phyloP scores from a whole-genome alignment of 371 early-diverging fungal genomes.

The Mucor indicus region DNA sequence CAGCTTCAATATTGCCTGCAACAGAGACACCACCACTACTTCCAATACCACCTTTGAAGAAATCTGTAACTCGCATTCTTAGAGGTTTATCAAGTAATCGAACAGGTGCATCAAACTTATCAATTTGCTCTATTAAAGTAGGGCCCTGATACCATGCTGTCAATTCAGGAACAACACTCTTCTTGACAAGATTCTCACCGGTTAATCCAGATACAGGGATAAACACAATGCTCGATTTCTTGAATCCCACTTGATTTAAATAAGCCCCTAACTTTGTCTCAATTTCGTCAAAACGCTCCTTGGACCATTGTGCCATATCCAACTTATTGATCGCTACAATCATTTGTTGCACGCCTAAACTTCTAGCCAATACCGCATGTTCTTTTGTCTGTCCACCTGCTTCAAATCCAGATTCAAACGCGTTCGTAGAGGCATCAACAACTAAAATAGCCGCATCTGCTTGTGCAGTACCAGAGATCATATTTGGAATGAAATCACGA shows the following conservation, averaged over 20 bases:
- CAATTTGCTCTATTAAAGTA: conserved; percentile 62
- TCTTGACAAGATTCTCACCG: conserved; percentile 76
- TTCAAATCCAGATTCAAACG: conserved; percentile 98
- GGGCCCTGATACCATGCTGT: conserved; percentile 64
- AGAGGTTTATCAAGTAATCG: conserved; percentile 79
- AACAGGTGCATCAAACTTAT: conserved; percentile 67
- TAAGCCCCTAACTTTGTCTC: conserved; percentile 61
- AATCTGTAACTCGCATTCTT: conserved; percentile 80
- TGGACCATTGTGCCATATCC: conserved; percentile 80
- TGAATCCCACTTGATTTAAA: conserved; percentile 74
- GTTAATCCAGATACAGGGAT: conserved; percentile 89
- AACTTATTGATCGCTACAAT: conserved; percentile 93
- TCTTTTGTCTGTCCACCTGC: conserved; percentile 97
- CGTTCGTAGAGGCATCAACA: conserved; percentile 88
- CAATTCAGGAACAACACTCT: conserved; percentile 30
- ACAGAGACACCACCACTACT: conserved; percentile 71
- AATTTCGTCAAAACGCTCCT: conserved; percentile 76
- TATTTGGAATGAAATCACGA: conserved; percentile 98
- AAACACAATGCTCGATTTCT: conserved; percentile 64
- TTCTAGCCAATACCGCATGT: conserved; percentile 86
- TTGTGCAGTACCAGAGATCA: conserved; percentile 98
- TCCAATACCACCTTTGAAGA: conserved; percentile 79
- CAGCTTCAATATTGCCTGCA: conserved; percentile 84
- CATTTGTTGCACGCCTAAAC: conserved; percentile 85
- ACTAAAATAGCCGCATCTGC: conserved; percentile 97